Evolutionary conservation across 2,329 filamentous ascomycete genomes (phyloP), one percentile per base, ranked within the genome.

Genomic region (Aspergillus unguis): DNA sequence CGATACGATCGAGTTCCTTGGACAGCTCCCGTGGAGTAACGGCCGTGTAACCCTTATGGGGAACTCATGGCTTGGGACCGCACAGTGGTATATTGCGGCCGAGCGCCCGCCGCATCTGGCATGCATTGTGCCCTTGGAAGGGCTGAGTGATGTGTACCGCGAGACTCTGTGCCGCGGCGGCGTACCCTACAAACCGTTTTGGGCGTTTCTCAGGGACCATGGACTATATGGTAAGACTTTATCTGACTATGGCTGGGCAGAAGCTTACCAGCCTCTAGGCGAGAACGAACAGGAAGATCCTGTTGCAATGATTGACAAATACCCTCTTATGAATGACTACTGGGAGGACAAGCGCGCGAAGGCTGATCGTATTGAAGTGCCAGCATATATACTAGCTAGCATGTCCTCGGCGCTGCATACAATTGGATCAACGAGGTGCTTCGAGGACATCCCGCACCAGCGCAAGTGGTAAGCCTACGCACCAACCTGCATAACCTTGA

Each of bases 71-170:
- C 66, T 77, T 4, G 74, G 73, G 0, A 73, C 66, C 31, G 62
- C 67, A 1, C 74, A 77, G 54, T 74, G 71, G 69, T 71, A 71
- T 42, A 69, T 76, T 11, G 75, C 74, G 1, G 65, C 72, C 1
- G 58, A 70, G 42, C 60, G 68, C 25, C 75, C 76, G 3, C 75
- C 75, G 3, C 65, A 62, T 29, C 65, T 77, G 5, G 64, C 64
- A 6, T 66, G 66, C 0, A 75, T 78, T 31, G 75, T 73, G 0
- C 78, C 66, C 42, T 74, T 74, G 73, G 77, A 80, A 58, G 76
- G 48, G 7, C 70, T 32, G 1, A 23, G 6, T 5, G 28, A 44
- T 17, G 17, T 17, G 17, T 17, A 17, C 17, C 17, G 17, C 17
- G 17, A 17, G 17, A 17, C 17, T 17, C 17, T 17, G 1, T 17